Evolutionary conservation across 2,329 filamentous ascomycete genomes (phyloP).

Genomic region (Lithohypha guttulata): DNA sequence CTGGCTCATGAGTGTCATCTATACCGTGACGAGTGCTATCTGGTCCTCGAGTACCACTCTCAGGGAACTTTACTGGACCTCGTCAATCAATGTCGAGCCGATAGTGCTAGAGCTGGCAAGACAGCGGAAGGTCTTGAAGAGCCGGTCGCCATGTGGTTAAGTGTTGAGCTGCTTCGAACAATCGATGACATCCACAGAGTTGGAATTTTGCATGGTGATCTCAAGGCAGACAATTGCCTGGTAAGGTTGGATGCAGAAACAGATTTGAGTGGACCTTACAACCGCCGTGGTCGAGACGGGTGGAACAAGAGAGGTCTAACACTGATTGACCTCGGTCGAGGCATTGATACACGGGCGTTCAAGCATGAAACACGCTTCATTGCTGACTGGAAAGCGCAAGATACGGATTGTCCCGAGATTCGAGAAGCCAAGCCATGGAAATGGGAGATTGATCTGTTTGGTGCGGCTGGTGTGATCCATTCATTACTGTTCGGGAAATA

Average conservation of each 20-base stretch:
- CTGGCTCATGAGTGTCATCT: constrained; percentile 83
- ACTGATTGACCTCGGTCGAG: constrained; percentile 89
- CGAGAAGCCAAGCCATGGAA: constrained; percentile 91
- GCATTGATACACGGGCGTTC: constrained; percentile 87
- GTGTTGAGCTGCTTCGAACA: constrained; percentile 79
- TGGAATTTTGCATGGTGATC: constrained; percentile 76
- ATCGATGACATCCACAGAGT: constrained; percentile 75
- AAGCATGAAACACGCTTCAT: constrained; percentile 69
- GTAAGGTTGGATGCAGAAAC: constrained; percentile 53
- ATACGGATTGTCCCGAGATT: constrained; percentile 90
- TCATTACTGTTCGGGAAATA: constrained; percentile 88
- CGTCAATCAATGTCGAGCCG: constrained; percentile 71
- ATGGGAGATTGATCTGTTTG: constrained; percentile 94
- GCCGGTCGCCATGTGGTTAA: constrained; percentile 85
- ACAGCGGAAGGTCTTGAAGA: constrained; percentile 61
- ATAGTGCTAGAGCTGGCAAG: constrained; percentile 42
- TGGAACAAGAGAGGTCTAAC: constrained; percentile 73
- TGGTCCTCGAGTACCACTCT: constrained; percentile 76
- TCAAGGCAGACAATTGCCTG: constrained; percentile 93
- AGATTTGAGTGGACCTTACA: constrained; percentile 51
- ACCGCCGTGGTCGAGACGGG: constrained; percentile 59
- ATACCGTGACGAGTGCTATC: constrained; percentile 78
- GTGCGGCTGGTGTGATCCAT: constrained; percentile 78
- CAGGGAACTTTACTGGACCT: constrained; percentile 93
- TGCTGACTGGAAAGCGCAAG: constrained; percentile 84